Evolutionary conservation across 2,329 filamentous ascomycete species (phyloP).

Genomic region (Chrysosporium keratinophilum): DNA sequence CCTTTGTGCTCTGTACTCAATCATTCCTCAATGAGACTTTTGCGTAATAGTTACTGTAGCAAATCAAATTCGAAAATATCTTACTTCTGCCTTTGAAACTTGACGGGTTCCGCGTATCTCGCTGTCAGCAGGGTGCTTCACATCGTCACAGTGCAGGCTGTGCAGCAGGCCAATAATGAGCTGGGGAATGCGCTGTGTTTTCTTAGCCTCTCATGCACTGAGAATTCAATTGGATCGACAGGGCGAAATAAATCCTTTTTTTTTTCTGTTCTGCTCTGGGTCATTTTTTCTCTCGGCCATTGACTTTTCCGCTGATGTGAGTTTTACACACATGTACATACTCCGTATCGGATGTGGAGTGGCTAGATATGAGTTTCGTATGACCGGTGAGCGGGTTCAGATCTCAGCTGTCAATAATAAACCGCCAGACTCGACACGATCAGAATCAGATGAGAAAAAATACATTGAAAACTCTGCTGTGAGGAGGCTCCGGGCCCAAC

Average conservation of each 20-base stretch:
- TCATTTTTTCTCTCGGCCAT: too few species aligned
- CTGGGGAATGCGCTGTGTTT: neutral
- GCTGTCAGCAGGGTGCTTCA: neutral
- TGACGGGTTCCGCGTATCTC: too few species aligned
- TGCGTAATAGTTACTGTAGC: too few species aligned
- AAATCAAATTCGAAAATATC: too few species aligned
- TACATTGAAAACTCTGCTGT: neutral
- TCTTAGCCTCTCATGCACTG: neutral
- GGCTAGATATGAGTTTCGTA: too few species aligned
- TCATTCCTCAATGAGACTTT: too few species aligned
- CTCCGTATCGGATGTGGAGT: too few species aligned
- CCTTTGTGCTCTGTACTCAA: too few species aligned
- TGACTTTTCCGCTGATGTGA: neutral
- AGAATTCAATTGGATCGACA: neutral
- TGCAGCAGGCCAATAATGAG: slow-evolving; percentile 9
- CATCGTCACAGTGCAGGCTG: slow-evolving; percentile 10
- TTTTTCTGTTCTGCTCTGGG: too few species aligned
- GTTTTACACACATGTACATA: neutral
- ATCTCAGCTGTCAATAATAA: neutral
- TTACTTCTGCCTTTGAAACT: too few species aligned
- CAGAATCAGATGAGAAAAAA: too few species aligned
- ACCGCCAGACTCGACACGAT: neutral
- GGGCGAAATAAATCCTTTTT: too few species aligned
- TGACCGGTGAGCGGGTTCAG: neutral
- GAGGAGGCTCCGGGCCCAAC: neutral